Evolutionary conservation across 2,329 filamentous ascomycete genomes (phyloP).

Genomic region (Aspergillus latus): DNA sequence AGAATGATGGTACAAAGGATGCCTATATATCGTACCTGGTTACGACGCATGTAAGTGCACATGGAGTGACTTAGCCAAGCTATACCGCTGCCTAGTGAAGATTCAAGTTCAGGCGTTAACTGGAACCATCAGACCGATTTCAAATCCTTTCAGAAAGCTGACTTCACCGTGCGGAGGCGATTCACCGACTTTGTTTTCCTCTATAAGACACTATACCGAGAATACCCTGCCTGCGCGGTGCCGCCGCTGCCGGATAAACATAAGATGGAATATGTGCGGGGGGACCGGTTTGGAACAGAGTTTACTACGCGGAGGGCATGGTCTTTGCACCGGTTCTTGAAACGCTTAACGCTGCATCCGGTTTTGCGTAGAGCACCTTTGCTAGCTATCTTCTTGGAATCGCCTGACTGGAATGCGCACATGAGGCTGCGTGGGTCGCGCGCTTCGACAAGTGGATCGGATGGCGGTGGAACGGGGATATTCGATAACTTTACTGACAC

Average conservation of each 20-base stretch:
- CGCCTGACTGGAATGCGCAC: slow-evolving; percentile 91
- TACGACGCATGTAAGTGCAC: slow-evolving; percentile 71
- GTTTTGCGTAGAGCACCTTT: slow-evolving; percentile 80
- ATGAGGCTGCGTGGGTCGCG: slow-evolving; percentile 78
- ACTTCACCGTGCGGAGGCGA: slow-evolving; percentile 77
- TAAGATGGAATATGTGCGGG: slow-evolving; percentile 97
- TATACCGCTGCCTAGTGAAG: slow-evolving; percentile 22
- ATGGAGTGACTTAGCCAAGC: not conserved
- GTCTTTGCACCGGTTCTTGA: slow-evolving; percentile 87
- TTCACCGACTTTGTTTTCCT: slow-evolving; percentile 98
- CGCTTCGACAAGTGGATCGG: slow-evolving; percentile 52
- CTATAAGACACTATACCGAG: slow-evolving; percentile 81
- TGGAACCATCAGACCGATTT: slow-evolving; percentile 74
- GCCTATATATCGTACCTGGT: slow-evolving; percentile 95
- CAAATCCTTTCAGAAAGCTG: slow-evolving; percentile 81
- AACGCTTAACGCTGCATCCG: slow-evolving; percentile 82
- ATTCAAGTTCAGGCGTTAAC: slow-evolving; percentile 15
- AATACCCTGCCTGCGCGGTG: slow-evolving; percentile 88
- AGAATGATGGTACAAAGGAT: slow-evolving; percentile 95
- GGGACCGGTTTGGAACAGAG: slow-evolving; percentile 89
- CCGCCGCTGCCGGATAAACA: slow-evolving; percentile 97
- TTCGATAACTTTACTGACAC: slow-evolving; percentile 96
- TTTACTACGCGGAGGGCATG: slow-evolving; percentile 87
- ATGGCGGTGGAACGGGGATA: slow-evolving; percentile 59
- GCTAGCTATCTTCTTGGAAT: slow-evolving; percentile 87